Conservation (phyloP, 495 filamentous ascomycete genomes). For the Podospora pseudoanserina region DNA sequence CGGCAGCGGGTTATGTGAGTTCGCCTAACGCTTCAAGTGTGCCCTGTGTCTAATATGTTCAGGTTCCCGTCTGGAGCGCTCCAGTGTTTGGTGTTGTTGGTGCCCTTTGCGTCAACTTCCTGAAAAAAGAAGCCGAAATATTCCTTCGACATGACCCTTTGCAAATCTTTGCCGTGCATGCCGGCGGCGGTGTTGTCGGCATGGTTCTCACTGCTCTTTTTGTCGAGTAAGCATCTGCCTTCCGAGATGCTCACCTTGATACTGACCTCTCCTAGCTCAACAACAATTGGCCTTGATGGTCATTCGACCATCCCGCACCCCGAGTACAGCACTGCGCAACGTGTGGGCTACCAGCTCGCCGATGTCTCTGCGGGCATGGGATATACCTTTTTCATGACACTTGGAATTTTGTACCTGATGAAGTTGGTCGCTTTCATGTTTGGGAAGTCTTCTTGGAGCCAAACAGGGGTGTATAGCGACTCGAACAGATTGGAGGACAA, state of each 20-base stretch:
- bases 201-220: slow-evolving; percentile 19
- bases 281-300: slow-evolving; percentile 18
- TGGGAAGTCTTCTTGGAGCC: not conserved
- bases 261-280: slow-evolving; percentile 5
- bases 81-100: slow-evolving; percentile 16
- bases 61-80: slow-evolving; percentile 23
- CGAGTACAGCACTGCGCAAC: slow-evolving; percentile 14
- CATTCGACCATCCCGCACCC: slow-evolving; percentile 20
- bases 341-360: slow-evolving; percentile 17
- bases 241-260: not conserved
- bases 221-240: slow-evolving; percentile 14
- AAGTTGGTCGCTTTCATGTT: slow-evolving; percentile 12
- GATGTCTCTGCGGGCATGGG: slow-evolving; percentile 14
- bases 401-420: slow-evolving; percentile 19
- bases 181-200: slow-evolving; percentile 21
- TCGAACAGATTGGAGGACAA: not conserved
- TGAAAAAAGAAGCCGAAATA: slow-evolving; percentile 16
- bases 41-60: not conserved
- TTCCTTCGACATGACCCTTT: slow-evolving; percentile 20
- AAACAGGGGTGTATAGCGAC: not conserved
- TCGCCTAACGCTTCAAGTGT: not conserved
- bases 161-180: slow-evolving; percentile 23
- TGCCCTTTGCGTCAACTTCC: slow-evolving; percentile 14
- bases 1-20: slow-evolving; percentile 75
- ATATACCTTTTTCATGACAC: slow-evolving; percentile 20